A percentile compares a stretch with the other conserved stretches of the same genome.
Evolutionary conservation across 2,329 filamentous ascomycete genomes (phyloP).

Genomic region (Penicillium sp.): DNA sequence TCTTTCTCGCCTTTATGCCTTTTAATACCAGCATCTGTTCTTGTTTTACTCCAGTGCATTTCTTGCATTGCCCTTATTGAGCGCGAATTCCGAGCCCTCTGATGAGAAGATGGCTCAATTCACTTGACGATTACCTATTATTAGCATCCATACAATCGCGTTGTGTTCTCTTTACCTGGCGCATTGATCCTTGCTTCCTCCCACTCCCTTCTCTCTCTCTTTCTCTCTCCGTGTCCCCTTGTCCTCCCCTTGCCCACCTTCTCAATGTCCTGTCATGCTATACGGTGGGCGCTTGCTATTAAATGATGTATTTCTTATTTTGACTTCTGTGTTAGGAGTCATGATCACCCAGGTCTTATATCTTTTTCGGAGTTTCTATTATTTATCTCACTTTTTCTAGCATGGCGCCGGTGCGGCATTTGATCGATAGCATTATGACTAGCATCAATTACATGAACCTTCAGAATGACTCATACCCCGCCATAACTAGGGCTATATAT

Average conservation of each 20-base stretch:
- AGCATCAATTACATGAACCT: neutral
- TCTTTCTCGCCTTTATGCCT: neutral
- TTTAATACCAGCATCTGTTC: neutral
- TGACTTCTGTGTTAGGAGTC: neutral
- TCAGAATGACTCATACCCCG: neutral
- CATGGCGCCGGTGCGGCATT: slow-evolving; percentile 4
- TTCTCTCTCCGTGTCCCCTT: neutral
- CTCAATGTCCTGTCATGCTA: neutral
- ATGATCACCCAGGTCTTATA: neutral
- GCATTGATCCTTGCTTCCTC: neutral
- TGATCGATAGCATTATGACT: slow-evolving; percentile 1
- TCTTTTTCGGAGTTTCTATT: neutral
- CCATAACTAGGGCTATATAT: too few relatives aligned
- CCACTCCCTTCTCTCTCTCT: neutral
- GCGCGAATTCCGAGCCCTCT: neutral
- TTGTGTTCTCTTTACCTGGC: neutral
- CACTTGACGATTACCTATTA: neutral
- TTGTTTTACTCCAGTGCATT: neutral
- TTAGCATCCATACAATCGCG: slow-evolving; percentile 1
- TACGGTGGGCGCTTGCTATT: neutral
- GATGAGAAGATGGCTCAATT: neutral
- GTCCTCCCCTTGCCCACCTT: neutral
- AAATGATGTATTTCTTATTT: slow-evolving; percentile 1
- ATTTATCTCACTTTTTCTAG: neutral
- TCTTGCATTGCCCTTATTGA: neutral